These are phyloP conservation scores for Xylaria sp. DNA, from an alignment of 2,329 filamentous ascomycete genomes.

Conservation along the genomic window DNA sequence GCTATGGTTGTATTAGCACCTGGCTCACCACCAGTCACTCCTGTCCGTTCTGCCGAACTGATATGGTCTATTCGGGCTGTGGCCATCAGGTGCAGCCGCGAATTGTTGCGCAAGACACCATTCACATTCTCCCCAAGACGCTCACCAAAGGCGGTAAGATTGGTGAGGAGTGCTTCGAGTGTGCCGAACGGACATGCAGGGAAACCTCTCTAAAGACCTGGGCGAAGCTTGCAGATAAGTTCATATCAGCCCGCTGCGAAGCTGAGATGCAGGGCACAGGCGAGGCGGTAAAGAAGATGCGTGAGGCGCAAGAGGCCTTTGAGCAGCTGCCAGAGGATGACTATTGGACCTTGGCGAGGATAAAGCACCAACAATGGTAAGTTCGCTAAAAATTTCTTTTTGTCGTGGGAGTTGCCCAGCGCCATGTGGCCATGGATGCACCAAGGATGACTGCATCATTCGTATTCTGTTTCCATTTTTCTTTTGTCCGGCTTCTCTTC, in stretches of 20 bases:
- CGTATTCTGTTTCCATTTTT: too few species aligned
- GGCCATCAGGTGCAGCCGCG: conserved; percentile 28
- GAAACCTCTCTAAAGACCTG: conserved; percentile 7
- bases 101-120: conserved; percentile 27
- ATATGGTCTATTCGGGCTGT: conserved; percentile 29
- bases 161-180: conserved; percentile 15
- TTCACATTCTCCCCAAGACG: conserved; percentile 34
- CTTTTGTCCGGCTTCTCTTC: too few species aligned
- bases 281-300: conserved; percentile 11
- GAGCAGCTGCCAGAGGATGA: conserved; percentile 15
- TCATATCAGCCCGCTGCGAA: conserved; percentile 12
- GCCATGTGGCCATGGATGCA: too few species aligned
- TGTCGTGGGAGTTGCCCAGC: not conserved
- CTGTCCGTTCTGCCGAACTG: conserved; percentile 35
- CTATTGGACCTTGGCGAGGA: conserved; percentile 3
- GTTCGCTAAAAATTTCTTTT: not conserved
- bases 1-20: conserved; percentile 27
- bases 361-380: conserved; percentile 15
- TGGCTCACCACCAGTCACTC: conserved; percentile 26
- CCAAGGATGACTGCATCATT: too few species aligned
- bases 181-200: conserved; percentile 9
- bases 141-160: conserved; percentile 31
- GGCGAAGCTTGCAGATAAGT: conserved; percentile 8
- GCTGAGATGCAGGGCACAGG: conserved; percentile 10
- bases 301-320: conserved; percentile 17